phyloP scores from a whole-genome alignment of 1,139 yeast species.

The Hyphopichia buzzinii region DNA sequence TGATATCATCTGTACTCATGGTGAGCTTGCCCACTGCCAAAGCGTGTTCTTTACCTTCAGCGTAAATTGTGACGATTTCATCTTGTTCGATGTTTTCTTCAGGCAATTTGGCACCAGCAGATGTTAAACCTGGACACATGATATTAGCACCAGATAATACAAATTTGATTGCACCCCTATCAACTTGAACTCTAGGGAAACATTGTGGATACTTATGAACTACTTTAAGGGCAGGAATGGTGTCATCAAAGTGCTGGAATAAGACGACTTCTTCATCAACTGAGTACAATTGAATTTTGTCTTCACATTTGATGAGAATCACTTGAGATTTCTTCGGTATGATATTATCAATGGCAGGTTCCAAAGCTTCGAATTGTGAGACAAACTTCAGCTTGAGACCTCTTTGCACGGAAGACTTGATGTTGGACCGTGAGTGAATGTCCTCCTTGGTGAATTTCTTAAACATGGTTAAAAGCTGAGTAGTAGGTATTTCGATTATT shows the following conservation, averaged over 20 bases:
- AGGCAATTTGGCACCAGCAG: slow-evolving; percentile 84
- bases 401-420: slow-evolving; percentile 90
- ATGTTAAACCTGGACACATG: slow-evolving; percentile 97
- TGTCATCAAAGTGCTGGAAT: slow-evolving; percentile 81
- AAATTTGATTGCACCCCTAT: slow-evolving; percentile 94
- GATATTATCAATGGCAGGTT: slow-evolving; percentile 72
- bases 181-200: slow-evolving; percentile 88
- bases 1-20: slow-evolving; percentile 91
- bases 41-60: slow-evolving; percentile 91
- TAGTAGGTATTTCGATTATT: background rate
- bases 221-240: slow-evolving; percentile 72
- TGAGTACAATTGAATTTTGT: slow-evolving; percentile 75
- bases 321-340: slow-evolving; percentile 92
- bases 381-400: slow-evolving; percentile 73
- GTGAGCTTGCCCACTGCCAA: slow-evolving; percentile 83
- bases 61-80: slow-evolving; percentile 75
- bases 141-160: slow-evolving; percentile 92
- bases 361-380: slow-evolving; percentile 68
- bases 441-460: slow-evolving; percentile 82
- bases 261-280: slow-evolving; percentile 73
- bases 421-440: slow-evolving; percentile 84
- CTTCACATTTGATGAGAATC: slow-evolving; percentile 82
- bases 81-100: slow-evolving; percentile 64
- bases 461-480: slow-evolving; percentile 34
- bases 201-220: slow-evolving; percentile 82